Conservation (phyloP, 345 rosid genomes). For the Bruguiera gymnorhiza region DNA sequence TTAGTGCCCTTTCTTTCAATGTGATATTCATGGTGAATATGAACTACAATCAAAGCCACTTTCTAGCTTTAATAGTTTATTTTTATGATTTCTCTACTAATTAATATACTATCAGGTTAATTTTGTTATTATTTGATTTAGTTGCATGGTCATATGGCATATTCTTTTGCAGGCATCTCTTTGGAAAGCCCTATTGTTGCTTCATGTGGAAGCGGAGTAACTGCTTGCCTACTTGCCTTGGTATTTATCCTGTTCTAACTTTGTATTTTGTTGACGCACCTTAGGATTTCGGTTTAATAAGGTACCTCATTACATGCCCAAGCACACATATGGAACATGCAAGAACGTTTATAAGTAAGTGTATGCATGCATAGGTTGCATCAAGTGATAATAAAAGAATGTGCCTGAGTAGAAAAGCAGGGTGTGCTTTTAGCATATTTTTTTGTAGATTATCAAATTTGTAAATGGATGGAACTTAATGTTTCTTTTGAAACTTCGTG, state of each 20-base stretch:
- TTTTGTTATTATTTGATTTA: constrained; percentile 2
- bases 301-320: background rate
- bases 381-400: too few relatives aligned
- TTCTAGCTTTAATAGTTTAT: background rate
- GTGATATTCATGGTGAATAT: too few relatives aligned
- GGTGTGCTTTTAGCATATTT: too few relatives aligned
- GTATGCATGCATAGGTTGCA: too few relatives aligned
- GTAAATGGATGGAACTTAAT: too few relatives aligned
- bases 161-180: constrained; percentile 61
- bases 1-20: too few relatives aligned
- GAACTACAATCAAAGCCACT: background rate
- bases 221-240: constrained; percentile 88
- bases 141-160: background rate
- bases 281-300: background rate
- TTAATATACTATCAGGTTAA: background rate
- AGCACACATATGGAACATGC: too few relatives aligned
- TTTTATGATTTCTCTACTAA: background rate
- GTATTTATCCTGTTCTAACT: constrained; percentile 35
- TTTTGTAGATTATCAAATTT: too few relatives aligned
- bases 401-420: too few relatives aligned
- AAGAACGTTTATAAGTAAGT: too few relatives aligned
- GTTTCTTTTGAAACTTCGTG: too few relatives aligned
- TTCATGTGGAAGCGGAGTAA: constrained; percentile 91
- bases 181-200: constrained; percentile 64
- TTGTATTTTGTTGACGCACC: background rate